A percentile compares a stretch with the other conserved stretches of the same genome.
phyloP scores from a whole-genome alignment of 176 grass and related monocot genomes.

The Carex littledalei region DNA sequence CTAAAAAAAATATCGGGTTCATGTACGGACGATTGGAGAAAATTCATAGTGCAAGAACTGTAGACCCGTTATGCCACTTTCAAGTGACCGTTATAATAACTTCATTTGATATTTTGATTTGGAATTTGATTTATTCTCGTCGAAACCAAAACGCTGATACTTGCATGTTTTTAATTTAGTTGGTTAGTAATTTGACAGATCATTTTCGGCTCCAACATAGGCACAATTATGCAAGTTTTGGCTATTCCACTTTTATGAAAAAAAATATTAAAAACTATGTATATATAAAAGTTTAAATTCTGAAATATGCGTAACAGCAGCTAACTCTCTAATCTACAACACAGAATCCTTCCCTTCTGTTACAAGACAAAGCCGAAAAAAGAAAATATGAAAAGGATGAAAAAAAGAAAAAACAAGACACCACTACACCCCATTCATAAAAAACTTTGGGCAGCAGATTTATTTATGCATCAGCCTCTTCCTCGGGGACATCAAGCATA shows the following conservation, averaged over 20 bases:
- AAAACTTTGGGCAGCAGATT: constrained; percentile 2
- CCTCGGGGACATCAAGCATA: constrained; percentile 1
- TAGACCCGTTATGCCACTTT: no score
- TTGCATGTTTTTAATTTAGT: not conserved
- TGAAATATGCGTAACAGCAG: not conserved
- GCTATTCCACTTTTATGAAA: not conserved
- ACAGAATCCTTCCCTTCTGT: not conserved
- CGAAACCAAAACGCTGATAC: not conserved
- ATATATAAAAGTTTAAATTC: not conserved
- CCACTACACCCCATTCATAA: not conserved
- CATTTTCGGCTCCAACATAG: not conserved
- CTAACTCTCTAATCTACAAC: constrained; percentile 5
- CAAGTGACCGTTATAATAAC: no score
- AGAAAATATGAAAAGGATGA: not conserved
- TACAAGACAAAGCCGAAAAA: not conserved
- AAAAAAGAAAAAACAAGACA: not conserved
- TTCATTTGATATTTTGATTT: not conserved
- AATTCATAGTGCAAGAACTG: no score
- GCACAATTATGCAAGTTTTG: not conserved
- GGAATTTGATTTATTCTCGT: not conserved
- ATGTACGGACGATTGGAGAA: no score
- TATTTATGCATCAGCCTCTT: constrained; percentile 3
- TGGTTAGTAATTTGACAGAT: not conserved
- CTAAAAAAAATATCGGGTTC: no score
- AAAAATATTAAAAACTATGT: not conserved